Percentiles rank a stretch among this genome's conserved stretches.
Evolutionary conservation across 805 yeast genomes (phyloP).

Genomic region (Scheffersomyces lignosus): DNA sequence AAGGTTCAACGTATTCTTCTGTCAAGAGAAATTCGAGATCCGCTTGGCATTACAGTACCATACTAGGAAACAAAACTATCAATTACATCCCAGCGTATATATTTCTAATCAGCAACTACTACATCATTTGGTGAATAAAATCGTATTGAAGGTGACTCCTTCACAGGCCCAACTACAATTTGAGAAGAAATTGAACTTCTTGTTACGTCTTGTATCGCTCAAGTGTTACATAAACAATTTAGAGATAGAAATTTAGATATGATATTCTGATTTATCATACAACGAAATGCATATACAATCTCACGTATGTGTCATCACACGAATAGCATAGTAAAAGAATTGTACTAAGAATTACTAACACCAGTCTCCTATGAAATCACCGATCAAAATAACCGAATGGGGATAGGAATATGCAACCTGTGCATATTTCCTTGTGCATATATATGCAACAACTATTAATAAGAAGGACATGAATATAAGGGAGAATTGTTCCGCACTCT

Average conservation of each 20-base stretch:
- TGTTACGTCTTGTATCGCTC: constrained; percentile 9
- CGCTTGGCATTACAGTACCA: constrained; percentile 8
- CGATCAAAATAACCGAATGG: too few relatives aligned
- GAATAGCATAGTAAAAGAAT: too few relatives aligned
- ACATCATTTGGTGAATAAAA: constrained; percentile 13
- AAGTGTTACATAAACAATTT: constrained; percentile 14
- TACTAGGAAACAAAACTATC: background rate
- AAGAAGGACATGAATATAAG: too few relatives aligned
- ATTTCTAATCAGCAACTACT: constrained; percentile 13
- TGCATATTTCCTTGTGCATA: too few relatives aligned
- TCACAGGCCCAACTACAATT: background rate
- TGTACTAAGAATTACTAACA: too few relatives aligned
- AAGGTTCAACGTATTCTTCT: constrained; percentile 5
- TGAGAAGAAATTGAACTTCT: constrained; percentile 9
- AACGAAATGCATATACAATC: too few relatives aligned
- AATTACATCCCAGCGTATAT: constrained; percentile 3
- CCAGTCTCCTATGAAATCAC: too few relatives aligned
- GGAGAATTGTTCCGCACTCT: too few relatives aligned
- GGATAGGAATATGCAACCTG: too few relatives aligned
- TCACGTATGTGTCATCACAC: too few relatives aligned
- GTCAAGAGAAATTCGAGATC: constrained; percentile 6
- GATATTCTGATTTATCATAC: too few relatives aligned
- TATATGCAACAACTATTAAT: too few relatives aligned
- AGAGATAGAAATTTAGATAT: constrained; percentile 9
- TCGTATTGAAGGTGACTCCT: constrained; percentile 5